Evolutionary conservation across 2,329 filamentous ascomycete genomes (phyloP).

Genomic region (Xylariales sp.): DNA sequence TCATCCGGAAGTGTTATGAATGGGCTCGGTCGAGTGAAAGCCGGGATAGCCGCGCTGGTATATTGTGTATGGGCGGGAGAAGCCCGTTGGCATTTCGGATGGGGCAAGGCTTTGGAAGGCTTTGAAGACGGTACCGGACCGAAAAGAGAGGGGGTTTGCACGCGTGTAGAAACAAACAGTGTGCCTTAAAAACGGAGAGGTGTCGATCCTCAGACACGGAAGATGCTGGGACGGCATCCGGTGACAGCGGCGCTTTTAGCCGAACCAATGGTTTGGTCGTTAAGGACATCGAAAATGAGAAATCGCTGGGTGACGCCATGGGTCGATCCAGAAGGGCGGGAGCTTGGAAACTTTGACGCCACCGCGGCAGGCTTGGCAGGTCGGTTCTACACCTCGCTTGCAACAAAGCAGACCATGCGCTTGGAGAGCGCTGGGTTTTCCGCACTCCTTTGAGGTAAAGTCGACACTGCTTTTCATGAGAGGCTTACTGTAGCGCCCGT

Average conservation of each 20-base stretch:
- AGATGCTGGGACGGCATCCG: conserved; percentile 33
- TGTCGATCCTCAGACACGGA: conserved; percentile 36
- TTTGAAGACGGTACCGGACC: neutral
- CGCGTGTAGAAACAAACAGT: conserved; percentile 22
- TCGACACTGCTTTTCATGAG: conserved; percentile 14
- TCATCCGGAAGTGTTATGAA: too few species aligned
- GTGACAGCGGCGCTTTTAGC: conserved; percentile 36
- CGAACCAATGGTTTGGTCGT: conserved; percentile 34
- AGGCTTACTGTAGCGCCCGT: neutral
- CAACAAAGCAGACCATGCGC: conserved; percentile 4
- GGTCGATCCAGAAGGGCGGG: conserved; percentile 39
- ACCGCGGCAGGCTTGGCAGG: conserved; percentile 19
- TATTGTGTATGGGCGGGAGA: neutral
- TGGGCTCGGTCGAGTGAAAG: neutral
- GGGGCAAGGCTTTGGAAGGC: conserved; percentile 10
- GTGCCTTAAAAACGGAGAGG: conserved; percentile 23
- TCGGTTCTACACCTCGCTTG: conserved; percentile 21
- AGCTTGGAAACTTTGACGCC: conserved; percentile 30
- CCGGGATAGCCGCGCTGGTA: neutral
- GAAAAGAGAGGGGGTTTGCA: conserved; percentile 7
- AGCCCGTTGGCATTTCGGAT: neutral
- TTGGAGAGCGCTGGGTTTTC: conserved; percentile 15
- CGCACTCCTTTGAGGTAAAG: neutral
- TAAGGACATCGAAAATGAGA: conserved; percentile 33
- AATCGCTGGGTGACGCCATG: conserved; percentile 37